Evolutionary conservation across 805 yeast genomes (phyloP).

Genomic region (Debaryomyces prosopidis): DNA sequence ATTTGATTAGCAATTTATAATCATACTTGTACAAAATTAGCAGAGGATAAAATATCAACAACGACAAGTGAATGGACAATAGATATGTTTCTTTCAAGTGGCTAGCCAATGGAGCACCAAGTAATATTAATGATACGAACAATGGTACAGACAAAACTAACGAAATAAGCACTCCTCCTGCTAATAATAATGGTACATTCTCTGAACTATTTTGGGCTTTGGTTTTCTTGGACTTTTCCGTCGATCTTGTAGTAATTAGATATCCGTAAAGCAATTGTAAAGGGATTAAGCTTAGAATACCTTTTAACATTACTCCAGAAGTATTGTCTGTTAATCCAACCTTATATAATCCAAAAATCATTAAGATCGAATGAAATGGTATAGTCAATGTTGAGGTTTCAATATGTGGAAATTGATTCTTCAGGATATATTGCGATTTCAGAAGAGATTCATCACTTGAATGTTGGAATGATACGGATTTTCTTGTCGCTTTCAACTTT

Average conservation of each 20-base stretch:
- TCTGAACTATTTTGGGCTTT: conserved; percentile 7
- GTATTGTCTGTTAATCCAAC: conserved; percentile 28
- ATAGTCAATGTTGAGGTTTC: conserved; percentile 14
- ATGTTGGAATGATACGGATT: conserved; percentile 21
- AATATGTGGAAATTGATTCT: conserved; percentile 13
- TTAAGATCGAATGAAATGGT: conserved; percentile 30
- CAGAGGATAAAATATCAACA: conserved; percentile 64
- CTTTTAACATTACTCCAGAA: conserved; percentile 21
- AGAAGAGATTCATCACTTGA: conserved; percentile 6
- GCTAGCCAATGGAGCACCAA: conserved; percentile 79
- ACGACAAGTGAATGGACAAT: conserved; percentile 60
- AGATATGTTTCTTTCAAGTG: conserved; percentile 55
- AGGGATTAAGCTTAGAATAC: conserved; percentile 23
- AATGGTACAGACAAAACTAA: conserved; percentile 36
- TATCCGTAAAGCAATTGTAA: conserved; percentile 25
- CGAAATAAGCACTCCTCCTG: conserved; percentile 30
- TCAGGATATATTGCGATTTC: not conserved
- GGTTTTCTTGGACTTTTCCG: not conserved
- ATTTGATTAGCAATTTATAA: conserved; percentile 31
- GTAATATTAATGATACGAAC: conserved; percentile 50
- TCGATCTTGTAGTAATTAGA: conserved; percentile 11
- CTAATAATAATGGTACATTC: conserved; percentile 22
- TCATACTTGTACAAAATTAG: conserved; percentile 55
- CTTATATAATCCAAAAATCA: conserved; percentile 29
- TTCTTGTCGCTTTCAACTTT: conserved; percentile 9